Evolutionary conservation across 2,329 filamentous ascomycete species (phyloP), one percentile per base, ranked within the genome.

Genomic region (Aspergillus costaricaensis): DNA sequence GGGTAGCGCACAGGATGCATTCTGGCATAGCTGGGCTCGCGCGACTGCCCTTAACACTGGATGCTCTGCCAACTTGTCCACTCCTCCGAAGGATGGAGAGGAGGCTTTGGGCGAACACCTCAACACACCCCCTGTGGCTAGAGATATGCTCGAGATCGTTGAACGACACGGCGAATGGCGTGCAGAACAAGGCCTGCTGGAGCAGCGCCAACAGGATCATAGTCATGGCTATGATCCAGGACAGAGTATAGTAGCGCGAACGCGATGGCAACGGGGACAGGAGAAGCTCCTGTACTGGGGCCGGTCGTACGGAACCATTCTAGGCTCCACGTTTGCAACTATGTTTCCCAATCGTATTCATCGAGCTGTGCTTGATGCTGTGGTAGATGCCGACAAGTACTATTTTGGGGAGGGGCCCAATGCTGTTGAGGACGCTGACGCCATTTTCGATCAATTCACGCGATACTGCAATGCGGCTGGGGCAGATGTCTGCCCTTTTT

Each of bases 311-410:
- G 81, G 81, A 3, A 79, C 80, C 0, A 65, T 80, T 1, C 69
- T 83, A 0, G 81, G 81, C 3, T 68, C 74, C 0, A 83, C 80
- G 0, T 80, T 82, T 61, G 79, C 81, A 0, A 69, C 76, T 3
- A 72, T 83, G 56, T 82, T 74, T 38, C 80, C 81, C 0, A 70
- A 80, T 48, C 72, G 73, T 15, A 60, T 77, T 15, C 59, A 62
- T 2, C 71, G 73, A 9, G 64, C 60, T 6, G 64, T 78, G 0
- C 65, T 77, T 14, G 76, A 78, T 55, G 76, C 68, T 1, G 75
- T 78, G 3, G 72, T 77, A n/a, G 69, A 77, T 52, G 64, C 71
- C 36, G 64, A 74, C n/a, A 68, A 66, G 27, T 77, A 77, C 60
- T 77, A 75, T 30, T 53, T 65, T 5, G 69, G 65, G 2, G 48